Evolutionary conservation across 1,284 basidiomycete species (phyloP), one percentile per base, ranked within the genome.

Genomic region (Ceratobasidium sp.): DNA sequence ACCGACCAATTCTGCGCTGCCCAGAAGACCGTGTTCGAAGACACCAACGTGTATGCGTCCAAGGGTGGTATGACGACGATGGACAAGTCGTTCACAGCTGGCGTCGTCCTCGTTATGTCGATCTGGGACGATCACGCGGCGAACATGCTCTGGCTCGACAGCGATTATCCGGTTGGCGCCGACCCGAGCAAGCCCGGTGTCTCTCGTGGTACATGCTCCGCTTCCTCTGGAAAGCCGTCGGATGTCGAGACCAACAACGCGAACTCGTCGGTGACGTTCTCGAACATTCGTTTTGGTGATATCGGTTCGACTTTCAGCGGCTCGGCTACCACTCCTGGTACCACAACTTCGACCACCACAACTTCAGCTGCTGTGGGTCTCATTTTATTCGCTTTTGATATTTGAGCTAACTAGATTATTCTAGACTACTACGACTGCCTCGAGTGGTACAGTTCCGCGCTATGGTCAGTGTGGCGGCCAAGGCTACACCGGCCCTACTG

Each of bases 111-210:
- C 51, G 89, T 89, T 73, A 83, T 91, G 83, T 86, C 85, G 81
- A 81, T 91, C 80, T 91, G 90, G 90, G 90, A 91, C 81, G 90
- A 91, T 85, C 85, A 90, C 82, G 85, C 86, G 53, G 89, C 86
- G 80, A 84, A 88, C 82, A 90, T 91, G 90, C 87, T 90, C 83
- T 90, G 90, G 90, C 82, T 90, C 77, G 90, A 91, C 86, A 86
- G 84, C 81, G 85, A 83, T 86, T 90, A 90, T 86, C 90, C 90
- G 63, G 86, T 86, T 80, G 82, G 82, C 51, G 55, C 78, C 23
- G 46, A 81, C 26, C 84, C 12, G 46, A 13, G 78, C 40, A 58
- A 55, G 18, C 78, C 78, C 2, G 79, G 79, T 44, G 51, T 77
- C 51, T 63, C 64, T 23, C 79, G 78, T 61, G 79, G 64, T 18